Evolutionary conservation across 1,284 basidiomycete species (phyloP), one percentile per base, ranked within the genome.

Genomic region (Naganishia sp.): DNA sequence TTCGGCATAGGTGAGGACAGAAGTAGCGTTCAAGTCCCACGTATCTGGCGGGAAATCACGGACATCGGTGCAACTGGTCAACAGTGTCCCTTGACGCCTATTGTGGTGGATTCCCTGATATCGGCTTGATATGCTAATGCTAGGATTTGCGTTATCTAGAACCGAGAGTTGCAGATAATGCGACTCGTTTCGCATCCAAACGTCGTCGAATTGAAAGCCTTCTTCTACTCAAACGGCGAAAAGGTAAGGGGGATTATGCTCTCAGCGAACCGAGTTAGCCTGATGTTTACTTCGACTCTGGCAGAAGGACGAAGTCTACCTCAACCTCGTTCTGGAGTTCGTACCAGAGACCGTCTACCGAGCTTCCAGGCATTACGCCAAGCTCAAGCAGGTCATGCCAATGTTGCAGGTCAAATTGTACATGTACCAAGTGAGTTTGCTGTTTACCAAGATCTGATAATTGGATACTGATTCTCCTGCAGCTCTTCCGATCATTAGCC

Each of bases 141-240:
- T 42, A 23, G 3, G 2, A 4, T 5, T 36, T 52, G 11, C 43
- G 43, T 46, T 52, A n/a, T 44, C n/a, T 33, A 97, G 95, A 99
- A 99, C 83, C 95, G 95, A 76, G 95, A 99, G 82, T 85, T 99
- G 66, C 96, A 99, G 83, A 99, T 99, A 80, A 99, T 99, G 95
- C 87, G 94, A 75, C 88, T 98, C 63, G 93, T 99, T 61, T 87
- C 87, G 72, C 95, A 99, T 83, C 96, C 96, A 63, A 99, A 99
- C 77, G 95, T 99, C 50, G 93, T 96, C 74, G 95, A 98, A 76
- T 87, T 99, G 71, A 90, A 91, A 75, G 94, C 94, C 2, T 99
- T 96, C 83, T 99, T 99, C 84, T 99, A 99, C 81, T 94, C 95
- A 64, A 97, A 94, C 76, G 95, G 95, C 66, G 96, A 99, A 83